Base-by-base conservation (phyloP, 495 filamentous ascomycete species). In the Glutinoglossum americanum region DNA sequence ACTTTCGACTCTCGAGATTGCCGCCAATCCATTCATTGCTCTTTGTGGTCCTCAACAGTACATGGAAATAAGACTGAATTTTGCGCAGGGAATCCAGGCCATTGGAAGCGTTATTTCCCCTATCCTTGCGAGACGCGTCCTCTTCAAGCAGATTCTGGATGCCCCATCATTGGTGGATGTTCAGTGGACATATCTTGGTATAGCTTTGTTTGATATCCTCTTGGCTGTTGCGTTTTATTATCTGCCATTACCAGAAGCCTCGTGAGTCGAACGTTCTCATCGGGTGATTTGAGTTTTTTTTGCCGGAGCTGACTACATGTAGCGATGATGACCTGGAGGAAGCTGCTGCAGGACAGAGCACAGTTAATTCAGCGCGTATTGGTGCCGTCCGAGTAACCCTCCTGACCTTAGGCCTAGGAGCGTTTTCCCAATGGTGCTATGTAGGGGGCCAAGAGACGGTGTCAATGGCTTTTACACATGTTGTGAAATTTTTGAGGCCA, bases 101-200 rank as follows among this genome's bases (percentile, higher is more conserved):
- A 68, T 83, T 53, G 82, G 82, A 4, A 81, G 69, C 55, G 68
- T 84, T 2, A 49, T 83, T 0, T 80, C 80, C 1, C 78, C 79
- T 3, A 67, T 83, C 4, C 69, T 84, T 7, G 80, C 80, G 17
- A 70, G 77, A 60, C 71, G 74, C 39, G 81, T 81, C 19, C 74
- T 84, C 8, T 83, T 84, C 67, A 69, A 71, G 45, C 64, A 68
- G 55, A 70, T 77, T 21, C 63, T 65, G 7, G 68, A 74, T 55
- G 76, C 76, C 8, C 70, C 75, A 0, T 75, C 76, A 21, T 66
- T 85, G 13, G 75, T 83, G 23, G 72, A 81, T 57, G 78, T 83
- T 0, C 82, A 86, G 64, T 86, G 82, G 82, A 74, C 81, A 17
- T 85, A 84, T 57, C 77, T 86, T 4, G 81, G 76, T 39, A 83